Evolutionary conservation across 305 asterid species (phyloP).

Genomic region (Solanum chacoense): DNA sequence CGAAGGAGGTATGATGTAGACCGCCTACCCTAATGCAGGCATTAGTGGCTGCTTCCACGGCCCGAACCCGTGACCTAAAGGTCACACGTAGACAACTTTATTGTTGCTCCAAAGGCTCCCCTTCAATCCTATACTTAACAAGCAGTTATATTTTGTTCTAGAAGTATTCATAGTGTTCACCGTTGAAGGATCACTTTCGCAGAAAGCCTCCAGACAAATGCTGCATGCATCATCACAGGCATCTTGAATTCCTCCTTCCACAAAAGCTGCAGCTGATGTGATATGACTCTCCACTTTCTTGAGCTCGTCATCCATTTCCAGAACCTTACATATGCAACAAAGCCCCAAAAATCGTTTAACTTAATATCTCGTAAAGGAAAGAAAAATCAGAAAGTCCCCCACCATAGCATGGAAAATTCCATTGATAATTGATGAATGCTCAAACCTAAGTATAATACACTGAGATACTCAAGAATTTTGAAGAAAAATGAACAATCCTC

Average conservation of each 20-base stretch:
- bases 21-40: neutral
- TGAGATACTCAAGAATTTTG: neutral
- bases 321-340: conserved; percentile 17
- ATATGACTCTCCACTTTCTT: conserved; percentile 33
- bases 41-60: neutral
- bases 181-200: conserved; percentile 68
- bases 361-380: neutral
- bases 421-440: neutral
- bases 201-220: conserved; percentile 79
- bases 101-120: neutral
- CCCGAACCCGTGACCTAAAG: neutral
- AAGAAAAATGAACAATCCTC: neutral
- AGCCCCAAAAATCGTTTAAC: neutral
- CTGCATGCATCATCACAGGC: conserved; percentile 85
- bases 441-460: neutral
- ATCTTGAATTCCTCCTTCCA: conserved; percentile 81
- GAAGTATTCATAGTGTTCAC: conserved; percentile 15
- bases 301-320: conserved; percentile 29
- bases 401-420: neutral
- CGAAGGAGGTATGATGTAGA: neutral
- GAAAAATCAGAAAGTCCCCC: neutral
- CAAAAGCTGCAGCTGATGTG: conserved; percentile 77
- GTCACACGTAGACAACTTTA: neutral
- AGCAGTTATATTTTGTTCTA: neutral
- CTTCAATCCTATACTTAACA: neutral